Base-by-base conservation (phyloP, 1,284 basidiomycete species). In the Ganoderma boninense region DNA sequence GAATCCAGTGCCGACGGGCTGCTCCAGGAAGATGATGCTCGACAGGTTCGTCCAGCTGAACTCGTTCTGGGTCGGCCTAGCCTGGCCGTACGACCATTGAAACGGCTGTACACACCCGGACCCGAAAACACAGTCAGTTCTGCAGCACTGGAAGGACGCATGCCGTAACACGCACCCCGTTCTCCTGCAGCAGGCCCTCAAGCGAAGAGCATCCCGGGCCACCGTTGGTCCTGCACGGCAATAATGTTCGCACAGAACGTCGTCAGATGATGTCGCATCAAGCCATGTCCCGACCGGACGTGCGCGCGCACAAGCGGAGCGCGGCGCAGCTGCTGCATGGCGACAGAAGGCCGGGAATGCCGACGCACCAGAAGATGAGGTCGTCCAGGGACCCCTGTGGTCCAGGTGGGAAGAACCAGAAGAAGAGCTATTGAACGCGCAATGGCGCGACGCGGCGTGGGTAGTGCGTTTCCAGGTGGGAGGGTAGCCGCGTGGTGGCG, bases 401-500 rank as follows among this genome's bases (percentile, higher is more conserved):
- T 7, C 91, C 91, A 0, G 93, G 90, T 56, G 94, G 94, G 82
- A 94, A 95, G 81, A 94, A 92, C 95, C 94, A 95, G 82, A 96
- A 95, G 85, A 92, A 95, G 11, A 95, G 84, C 90, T 95, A 52
- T 10, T 66, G 29, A 13, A 42, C 49, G 32, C 69, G 49, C 32
- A 64, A 6, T 23, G n/a, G 54, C 44, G 44, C 44, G 44, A 46
- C 3, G 44, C 20, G 20, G n/a, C 49, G 70, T 68, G 65, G 64
- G 67, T 49, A 57, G 62, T 69, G 49, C 56, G 59, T 60, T 60
- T 35, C 71, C 71, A 18, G 35, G 40, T 26, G 7, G 65, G 44
- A 29, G 8, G n/a, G 16, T 18, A 44, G 40, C 62, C 67, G 49
- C 62, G 56, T 71, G 70, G 61, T 44, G 52, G 6, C 23, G 64